phyloP scores from a whole-genome alignment of 352 stramenopile species.

The Phytophthora pisi region DNA sequence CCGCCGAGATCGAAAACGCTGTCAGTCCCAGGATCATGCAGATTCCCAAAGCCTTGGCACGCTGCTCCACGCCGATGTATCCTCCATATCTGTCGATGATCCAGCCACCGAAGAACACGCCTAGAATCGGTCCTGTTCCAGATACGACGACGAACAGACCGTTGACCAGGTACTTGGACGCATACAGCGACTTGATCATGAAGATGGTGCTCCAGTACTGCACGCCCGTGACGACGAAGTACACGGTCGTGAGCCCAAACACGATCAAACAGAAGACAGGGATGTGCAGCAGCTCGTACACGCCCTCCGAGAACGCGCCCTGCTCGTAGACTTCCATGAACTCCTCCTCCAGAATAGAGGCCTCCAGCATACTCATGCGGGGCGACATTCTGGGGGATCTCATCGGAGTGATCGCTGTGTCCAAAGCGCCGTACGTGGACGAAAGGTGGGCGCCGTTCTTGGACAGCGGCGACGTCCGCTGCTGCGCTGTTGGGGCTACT shows the following conservation, averaged over 20 bases:
- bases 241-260: conserved; percentile 76
- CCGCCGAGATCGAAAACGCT: conserved; percentile 65
- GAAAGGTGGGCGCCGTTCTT: conserved; percentile 21
- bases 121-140: conserved; percentile 78
- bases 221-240: conserved; percentile 87
- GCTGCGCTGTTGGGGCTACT: conserved; percentile 26
- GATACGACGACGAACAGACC: conserved; percentile 82
- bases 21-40: conserved; percentile 78
- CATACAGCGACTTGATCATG: conserved; percentile 87
- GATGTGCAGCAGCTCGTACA: conserved; percentile 68
- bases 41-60: conserved; percentile 74
- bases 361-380: conserved; percentile 60
- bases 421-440: conserved; percentile 63
- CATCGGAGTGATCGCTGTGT: conserved; percentile 44
- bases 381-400: conserved; percentile 51
- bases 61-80: conserved; percentile 80
- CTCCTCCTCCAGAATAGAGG: conserved; percentile 74
- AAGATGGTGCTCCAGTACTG: conserved; percentile 91
- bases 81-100: conserved; percentile 78
- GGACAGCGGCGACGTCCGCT: conserved; percentile 22
- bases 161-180: conserved; percentile 85
- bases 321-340: conserved; percentile 78
- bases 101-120: conserved; percentile 84
- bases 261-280: conserved; percentile 84
- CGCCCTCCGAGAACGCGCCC: conserved; percentile 64